Conservation (phyloP, 768 basidiomycete genomes). For the Amanita pallidorosea region DNA sequence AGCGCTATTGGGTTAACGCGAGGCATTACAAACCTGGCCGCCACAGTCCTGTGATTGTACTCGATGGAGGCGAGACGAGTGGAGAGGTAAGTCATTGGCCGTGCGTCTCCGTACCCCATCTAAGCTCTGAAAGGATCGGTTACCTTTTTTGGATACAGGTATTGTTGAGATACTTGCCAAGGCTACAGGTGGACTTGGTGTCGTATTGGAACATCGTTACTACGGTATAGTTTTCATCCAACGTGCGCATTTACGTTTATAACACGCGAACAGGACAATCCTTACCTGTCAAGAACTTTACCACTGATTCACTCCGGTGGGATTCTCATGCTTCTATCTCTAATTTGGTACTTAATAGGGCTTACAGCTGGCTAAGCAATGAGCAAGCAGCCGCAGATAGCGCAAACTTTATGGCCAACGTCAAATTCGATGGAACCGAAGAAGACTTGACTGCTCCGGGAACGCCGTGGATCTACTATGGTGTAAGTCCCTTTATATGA, state of each 20-base stretch:
- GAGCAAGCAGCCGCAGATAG: conserved; percentile 86
- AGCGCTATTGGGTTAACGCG: conserved; percentile 89
- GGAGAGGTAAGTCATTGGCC: conserved; percentile 46
- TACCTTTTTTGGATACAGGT: conserved; percentile 63
- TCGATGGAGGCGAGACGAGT: conserved; percentile 92
- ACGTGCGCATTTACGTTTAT: background rate
- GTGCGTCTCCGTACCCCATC: background rate
- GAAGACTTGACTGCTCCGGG: conserved; percentile 65
- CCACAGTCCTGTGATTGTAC: conserved; percentile 76
- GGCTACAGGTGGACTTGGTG: conserved; percentile 79
- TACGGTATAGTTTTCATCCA: conserved; percentile 42
- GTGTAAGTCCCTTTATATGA: conserved; percentile 35
- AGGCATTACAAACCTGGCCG: conserved; percentile 64
- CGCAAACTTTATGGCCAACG: conserved; percentile 79
- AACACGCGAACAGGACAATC: conserved; percentile 35
- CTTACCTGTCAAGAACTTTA: conserved; percentile 70
- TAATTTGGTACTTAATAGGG: background rate
- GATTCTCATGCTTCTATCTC: conserved; percentile 4
- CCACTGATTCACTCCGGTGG: conserved; percentile 74
- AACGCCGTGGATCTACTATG: conserved; percentile 90
- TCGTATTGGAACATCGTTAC: conserved; percentile 90
- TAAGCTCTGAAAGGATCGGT: conserved; percentile 22
- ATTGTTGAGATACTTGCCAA: conserved; percentile 80
- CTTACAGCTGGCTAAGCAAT: conserved; percentile 73
- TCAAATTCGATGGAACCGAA: conserved; percentile 62